These are phyloP conservation scores for Penicillium decumbens DNA, from an alignment of 2,329 filamentous ascomycete species.

Conservation along the genomic window DNA sequence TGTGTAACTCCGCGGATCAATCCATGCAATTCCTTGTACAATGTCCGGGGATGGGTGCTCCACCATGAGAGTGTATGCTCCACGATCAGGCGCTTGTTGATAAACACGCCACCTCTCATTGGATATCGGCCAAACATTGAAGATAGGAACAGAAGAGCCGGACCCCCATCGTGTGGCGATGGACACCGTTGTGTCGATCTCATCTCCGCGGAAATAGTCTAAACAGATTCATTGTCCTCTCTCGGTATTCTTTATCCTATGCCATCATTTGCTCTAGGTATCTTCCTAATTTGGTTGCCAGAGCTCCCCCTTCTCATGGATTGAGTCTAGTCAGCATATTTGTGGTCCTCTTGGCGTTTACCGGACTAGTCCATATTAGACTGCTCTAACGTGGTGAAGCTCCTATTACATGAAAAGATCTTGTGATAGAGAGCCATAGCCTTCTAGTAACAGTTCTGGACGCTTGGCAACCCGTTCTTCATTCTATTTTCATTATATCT, in stretches of 20 bases:
- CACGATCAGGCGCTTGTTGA: constrained; percentile 12
- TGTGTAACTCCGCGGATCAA: constrained; percentile 18
- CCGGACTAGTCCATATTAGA: no score
- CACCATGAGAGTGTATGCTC: neutral
- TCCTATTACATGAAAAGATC: no score
- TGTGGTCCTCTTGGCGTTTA: no score
- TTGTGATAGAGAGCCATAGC: no score
- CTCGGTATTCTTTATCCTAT: neutral
- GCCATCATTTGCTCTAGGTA: neutral
- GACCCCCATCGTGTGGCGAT: neutral
- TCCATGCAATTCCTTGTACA: neutral
- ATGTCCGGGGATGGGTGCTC: constrained; percentile 2
- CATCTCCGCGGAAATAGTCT: constrained; percentile 23
- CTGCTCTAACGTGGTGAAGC: no score
- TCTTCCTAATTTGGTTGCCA: neutral
- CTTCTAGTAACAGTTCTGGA: no score
- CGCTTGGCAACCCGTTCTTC: no score
- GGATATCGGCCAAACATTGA: constrained; percentile 3
- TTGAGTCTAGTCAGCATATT: no score
- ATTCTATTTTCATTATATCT: no score
- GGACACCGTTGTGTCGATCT: constrained; percentile 7
- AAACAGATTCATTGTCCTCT: neutral
- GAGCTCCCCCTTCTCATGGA: no score
- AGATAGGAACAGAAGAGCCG: constrained; percentile 13
- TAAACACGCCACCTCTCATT: constrained; percentile 24